Evolutionary conservation across 2,329 filamentous ascomycete genomes (phyloP), one percentile per base, ranked within the genome.

Genomic region (Harringtonia aguacate): DNA sequence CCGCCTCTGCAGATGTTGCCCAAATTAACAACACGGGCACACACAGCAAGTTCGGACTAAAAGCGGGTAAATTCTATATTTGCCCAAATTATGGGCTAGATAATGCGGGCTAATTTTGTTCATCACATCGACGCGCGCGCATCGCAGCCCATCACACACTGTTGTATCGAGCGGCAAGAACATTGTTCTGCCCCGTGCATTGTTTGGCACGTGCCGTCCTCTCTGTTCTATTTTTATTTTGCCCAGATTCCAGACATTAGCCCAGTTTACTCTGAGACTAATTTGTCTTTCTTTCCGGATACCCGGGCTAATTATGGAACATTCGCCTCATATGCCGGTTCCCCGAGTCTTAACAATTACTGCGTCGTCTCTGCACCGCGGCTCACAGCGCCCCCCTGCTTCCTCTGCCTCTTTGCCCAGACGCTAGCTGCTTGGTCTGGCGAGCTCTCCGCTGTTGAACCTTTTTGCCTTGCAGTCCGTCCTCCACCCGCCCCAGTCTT

Each of bases 31-130:
- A 8, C 20, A 18, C n/a, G 8, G 24, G 10, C 30, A 39, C n/a
- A 18, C 22, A 39, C 4, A 13, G 5, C 6, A 22, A 37, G 12
- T 28, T 41, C 27, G 18, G 20, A 18, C 17, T 4, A 15, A 34
- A 47, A 45, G 37, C 41, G 42, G 47, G 47, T 49, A 45, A 45
- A 46, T 48, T 49, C 48, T 30, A 27, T 54, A 56, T 56, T 55
- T 53, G 51, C 51, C 49, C 46, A 36, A 44, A 46, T 42, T 42
- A 39, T 24, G 6, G 8, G 24, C 13, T 39, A 30, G n/a, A n/a
- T 12, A 20, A 17, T 47, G 38, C 44, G 53, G 52, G 50, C 49
- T 54, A 55, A 54, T 50, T 54, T 51, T 50, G 43, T 39, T 17
- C 28, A 18, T 45, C 45, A 29, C 36, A 41, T 8, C 34, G 34